These are phyloP conservation scores for Pseudonitzschia multistriata DNA, from an alignment of 108 stramenopile species.

Conservation along the genomic window DNA sequence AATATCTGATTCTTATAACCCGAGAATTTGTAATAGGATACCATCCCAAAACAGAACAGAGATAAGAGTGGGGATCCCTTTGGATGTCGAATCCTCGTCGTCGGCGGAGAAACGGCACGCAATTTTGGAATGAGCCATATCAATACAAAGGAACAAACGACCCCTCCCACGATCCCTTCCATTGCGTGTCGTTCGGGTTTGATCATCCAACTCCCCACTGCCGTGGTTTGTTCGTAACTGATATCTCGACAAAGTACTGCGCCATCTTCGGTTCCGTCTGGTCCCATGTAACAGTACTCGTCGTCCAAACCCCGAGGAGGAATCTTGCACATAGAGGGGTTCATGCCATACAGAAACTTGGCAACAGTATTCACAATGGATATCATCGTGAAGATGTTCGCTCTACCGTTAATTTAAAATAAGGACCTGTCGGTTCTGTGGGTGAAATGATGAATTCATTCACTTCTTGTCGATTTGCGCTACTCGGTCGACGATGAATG, in stretches of 20 bases:
- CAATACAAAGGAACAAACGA: conserved; percentile 11
- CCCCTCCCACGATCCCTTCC: conserved; percentile 12
- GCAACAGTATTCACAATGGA: not conserved
- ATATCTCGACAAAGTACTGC: conserved; percentile 13
- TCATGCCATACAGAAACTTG: not conserved
- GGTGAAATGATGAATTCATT: too few relatives aligned
- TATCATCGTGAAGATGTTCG: not conserved
- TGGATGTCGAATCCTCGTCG: conserved; percentile 6
- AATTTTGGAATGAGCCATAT: conserved; percentile 4
- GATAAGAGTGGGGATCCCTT: not conserved
- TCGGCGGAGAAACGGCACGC: not conserved
- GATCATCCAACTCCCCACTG: conserved; percentile 18
- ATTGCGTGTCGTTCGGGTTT: conserved; percentile 7
- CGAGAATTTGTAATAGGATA: conserved; percentile 9
- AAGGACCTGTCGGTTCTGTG: too few relatives aligned
- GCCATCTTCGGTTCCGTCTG: conserved; percentile 1
- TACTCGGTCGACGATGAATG: too few relatives aligned
- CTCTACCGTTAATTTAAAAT: not conserved
- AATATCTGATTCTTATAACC: conserved; percentile 18
- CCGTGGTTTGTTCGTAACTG: not conserved
- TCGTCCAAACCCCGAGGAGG: conserved; percentile 14
- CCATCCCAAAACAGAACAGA: not conserved
- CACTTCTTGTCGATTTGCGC: too few relatives aligned
- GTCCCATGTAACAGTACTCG: conserved; percentile 18
- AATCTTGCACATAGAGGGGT: conserved; percentile 9